Conservation (phyloP, 2,329 filamentous ascomycete species). For the Cladophialophora exuberans region DNA sequence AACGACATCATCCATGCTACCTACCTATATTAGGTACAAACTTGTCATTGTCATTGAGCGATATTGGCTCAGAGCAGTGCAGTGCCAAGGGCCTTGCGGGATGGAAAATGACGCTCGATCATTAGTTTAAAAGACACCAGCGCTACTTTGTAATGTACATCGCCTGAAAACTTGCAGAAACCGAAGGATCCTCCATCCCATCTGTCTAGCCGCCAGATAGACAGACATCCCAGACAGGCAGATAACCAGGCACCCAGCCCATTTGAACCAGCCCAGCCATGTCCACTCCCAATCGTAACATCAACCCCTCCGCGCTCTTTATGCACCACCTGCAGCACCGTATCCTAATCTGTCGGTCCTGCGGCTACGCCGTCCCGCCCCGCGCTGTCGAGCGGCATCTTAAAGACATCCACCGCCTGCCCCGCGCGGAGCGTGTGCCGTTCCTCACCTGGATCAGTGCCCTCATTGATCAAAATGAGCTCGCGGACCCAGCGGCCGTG, state of each 20-base stretch:
- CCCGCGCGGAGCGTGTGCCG: constrained; percentile 18
- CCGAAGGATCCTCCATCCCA: neutral
- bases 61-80: no score
- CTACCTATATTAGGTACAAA: no score
- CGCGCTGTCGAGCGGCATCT: constrained; percentile 35
- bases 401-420: constrained; percentile 38
- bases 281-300: no score
- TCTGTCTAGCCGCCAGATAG: neutral
- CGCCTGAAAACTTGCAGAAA: neutral
- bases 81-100: no score
- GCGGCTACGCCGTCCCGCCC: constrained; percentile 37
- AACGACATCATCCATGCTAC: no score
- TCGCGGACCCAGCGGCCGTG: no score
- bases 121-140: no score
- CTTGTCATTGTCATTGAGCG: no score
- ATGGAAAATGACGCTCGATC: no score
- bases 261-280: no score
- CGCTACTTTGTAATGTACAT: neutral
- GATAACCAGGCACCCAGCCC: neutral
- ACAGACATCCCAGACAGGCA: neutral
- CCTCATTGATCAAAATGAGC: constrained; percentile 8
- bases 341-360: constrained; percentile 33
- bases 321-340: constrained; percentile 26
- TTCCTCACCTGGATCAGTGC: constrained; percentile 19
- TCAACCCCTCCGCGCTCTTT: no score